These are phyloP conservation scores for Graphilbum fragrans DNA, from an alignment of 2,329 filamentous ascomycete genomes.

Conservation along the genomic window DNA sequence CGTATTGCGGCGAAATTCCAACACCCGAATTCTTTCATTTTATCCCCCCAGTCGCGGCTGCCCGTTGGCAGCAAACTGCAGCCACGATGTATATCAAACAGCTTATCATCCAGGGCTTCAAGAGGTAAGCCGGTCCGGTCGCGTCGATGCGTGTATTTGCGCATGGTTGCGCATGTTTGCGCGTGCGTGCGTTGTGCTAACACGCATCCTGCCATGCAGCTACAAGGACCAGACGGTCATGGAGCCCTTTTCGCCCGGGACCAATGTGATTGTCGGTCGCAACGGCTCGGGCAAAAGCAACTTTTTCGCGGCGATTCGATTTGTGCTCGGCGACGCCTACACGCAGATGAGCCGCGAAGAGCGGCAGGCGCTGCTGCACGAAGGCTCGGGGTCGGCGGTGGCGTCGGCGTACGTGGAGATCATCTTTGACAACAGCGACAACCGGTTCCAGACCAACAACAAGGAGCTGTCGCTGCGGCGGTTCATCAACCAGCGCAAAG, in stretches of 20 bases:
- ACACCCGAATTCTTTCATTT: too few relatives aligned
- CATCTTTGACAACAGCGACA: constrained; percentile 95
- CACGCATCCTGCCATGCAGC: constrained; percentile 32
- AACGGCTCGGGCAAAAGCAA: constrained; percentile 99
- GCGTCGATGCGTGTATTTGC: too few relatives aligned
- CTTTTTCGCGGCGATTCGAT: constrained; percentile 97
- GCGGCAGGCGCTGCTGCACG: constrained; percentile 89
- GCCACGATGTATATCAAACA: constrained; percentile 93
- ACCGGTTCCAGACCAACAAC: constrained; percentile 86
- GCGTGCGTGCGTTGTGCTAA: too few relatives aligned
- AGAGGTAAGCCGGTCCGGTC: constrained; percentile 59
- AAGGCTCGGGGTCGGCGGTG: constrained; percentile 92
- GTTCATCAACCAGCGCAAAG: constrained; percentile 94
- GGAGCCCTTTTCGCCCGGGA: constrained; percentile 93
- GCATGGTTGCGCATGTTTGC: background rate
- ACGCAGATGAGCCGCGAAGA: constrained; percentile 93
- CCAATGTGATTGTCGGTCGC: constrained; percentile 96
- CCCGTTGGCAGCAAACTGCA: constrained; percentile 15
- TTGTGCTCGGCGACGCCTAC: constrained; percentile 96
- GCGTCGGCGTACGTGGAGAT: constrained; percentile 99
- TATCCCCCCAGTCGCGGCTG: constrained; percentile 4
- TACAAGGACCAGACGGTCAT: constrained; percentile 99
- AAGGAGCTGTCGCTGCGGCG: constrained; percentile 83
- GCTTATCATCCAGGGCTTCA: constrained; percentile 99
- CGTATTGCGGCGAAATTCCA: too few relatives aligned